phyloP scores from a whole-genome alignment of 345 rosid genomes.

The Pseudoturritis turrita region DNA sequence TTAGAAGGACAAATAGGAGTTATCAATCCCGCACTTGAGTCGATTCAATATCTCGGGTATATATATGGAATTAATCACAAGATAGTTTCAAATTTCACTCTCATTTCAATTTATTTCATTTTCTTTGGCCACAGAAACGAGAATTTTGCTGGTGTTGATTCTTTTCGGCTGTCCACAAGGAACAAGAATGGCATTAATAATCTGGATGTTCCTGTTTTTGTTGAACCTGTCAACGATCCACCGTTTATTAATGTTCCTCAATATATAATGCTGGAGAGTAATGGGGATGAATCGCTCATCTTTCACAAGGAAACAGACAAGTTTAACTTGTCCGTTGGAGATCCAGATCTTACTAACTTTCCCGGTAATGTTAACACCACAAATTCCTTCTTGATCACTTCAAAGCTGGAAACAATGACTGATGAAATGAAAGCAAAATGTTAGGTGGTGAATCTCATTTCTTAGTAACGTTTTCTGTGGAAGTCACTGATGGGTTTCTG shows the following conservation, averaged over 20 bases:
- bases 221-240: conserved; percentile 77
- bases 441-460: conserved; percentile 61
- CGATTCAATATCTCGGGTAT: conserved; percentile 88
- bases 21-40: conserved; percentile 64
- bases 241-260: conserved; percentile 63
- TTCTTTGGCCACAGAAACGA: conserved; percentile 42
- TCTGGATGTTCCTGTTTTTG: conserved; percentile 50
- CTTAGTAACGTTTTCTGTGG: conserved; percentile 60
- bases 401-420: not conserved
- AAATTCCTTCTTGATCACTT: not conserved
- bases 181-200: conserved; percentile 69
- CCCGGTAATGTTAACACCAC: conserved; percentile 49
- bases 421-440: not conserved
- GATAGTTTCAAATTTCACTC: not conserved
- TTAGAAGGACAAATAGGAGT: conserved; percentile 61
- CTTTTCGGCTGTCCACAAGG: conserved; percentile 54
- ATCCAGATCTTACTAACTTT: conserved; percentile 65
- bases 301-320: conserved; percentile 45
- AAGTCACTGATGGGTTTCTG: conserved; percentile 69
- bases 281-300: conserved; percentile 43
- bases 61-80: not conserved
- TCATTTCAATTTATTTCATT: not conserved
- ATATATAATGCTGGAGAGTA: conserved; percentile 42
- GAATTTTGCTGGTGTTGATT: conserved; percentile 77
- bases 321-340: conserved; percentile 72